These are phyloP conservation scores for Malassezia caprae DNA, from an alignment of 1,284 basidiomycete genomes.

Conservation along the genomic window DNA sequence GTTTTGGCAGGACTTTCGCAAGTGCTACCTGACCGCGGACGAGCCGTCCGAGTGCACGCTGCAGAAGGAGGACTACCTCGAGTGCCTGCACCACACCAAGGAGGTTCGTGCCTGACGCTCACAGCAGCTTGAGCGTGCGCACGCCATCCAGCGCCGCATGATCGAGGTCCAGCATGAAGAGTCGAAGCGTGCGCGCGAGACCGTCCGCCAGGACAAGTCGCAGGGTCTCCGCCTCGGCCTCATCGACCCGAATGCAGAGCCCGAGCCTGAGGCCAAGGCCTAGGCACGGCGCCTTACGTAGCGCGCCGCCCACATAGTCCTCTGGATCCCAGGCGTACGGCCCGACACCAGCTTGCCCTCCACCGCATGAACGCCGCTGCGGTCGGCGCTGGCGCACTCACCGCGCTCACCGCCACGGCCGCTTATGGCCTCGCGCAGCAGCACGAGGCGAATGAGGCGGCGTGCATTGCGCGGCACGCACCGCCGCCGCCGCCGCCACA, in stretches of 20 bases:
- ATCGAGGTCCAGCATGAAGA: constrained; percentile 18
- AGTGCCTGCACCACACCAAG: constrained; percentile 82
- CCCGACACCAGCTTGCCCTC: background rate
- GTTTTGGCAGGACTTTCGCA: constrained; percentile 66
- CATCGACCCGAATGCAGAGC: constrained; percentile 3
- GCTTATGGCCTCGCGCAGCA: background rate
- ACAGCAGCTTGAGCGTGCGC: constrained; percentile 15
- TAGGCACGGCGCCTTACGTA: background rate
- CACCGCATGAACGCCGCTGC: background rate
- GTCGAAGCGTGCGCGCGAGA: constrained; percentile 15
- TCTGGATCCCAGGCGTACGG: no score
- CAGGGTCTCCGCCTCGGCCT: constrained; percentile 11
- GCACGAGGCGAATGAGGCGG: background rate
- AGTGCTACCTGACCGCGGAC: constrained; percentile 83
- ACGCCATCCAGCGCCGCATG: constrained; percentile 15
- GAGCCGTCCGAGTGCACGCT: constrained; percentile 62
- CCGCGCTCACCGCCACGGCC: background rate
- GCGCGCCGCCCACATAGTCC: background rate
- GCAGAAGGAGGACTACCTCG: constrained; percentile 77
- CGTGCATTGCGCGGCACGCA: background rate
- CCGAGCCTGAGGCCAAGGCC: background rate
- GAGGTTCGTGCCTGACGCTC: constrained; percentile 56
- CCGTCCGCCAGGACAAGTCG: background rate
- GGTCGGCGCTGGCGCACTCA: background rate
- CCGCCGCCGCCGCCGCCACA: background rate